Base-by-base conservation (phyloP, 2,329 filamentous ascomycete genomes). In the Ascochyta koolunga region DNA sequence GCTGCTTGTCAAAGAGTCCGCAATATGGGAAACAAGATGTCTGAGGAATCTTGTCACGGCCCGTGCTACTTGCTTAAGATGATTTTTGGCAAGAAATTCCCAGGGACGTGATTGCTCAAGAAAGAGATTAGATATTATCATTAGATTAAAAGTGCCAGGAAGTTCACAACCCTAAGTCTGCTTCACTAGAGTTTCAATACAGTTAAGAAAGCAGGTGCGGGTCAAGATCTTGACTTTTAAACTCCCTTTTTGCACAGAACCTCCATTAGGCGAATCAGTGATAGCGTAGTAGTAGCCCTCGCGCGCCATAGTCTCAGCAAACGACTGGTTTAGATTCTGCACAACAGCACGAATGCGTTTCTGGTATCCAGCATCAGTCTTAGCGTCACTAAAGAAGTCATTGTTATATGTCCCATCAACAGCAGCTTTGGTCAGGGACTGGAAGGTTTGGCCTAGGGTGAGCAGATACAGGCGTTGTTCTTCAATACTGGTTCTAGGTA, bases 41-140 rank as follows among this genome's bases (percentile, higher is more conserved):
- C n/a, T 15, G 1, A 41, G 9, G 21, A 40, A 41, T 13, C 6
- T 19, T 33, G 15, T 33, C 18, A 41, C 37, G 1, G 45, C 37
- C 18, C 9, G 37, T 13, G 37, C 27, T 18, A 48, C 37, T 24
- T 35, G 1, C 9, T 48, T 16, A 9, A 41, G 15, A 45, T 79
- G 76, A 2, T 47, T 25, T 21, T 42, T 54, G 4, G 66, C 74
- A 2, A 81, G 76, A 0, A 38, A 24, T 44, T 76, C 69, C 86
- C 85, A 89, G 0, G 78, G 80, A 8, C 63, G 54, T 0, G 79
- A 84, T 54, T 89, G 84, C 31, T 86, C 79, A 2, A 70, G 68
- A 60, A 89, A 89, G 0, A 89, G 68, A 24, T 87, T 80, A 0
- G 75, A 72, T 0, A 89, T 76, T 10, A 88, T 75, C 51, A 85